Percentiles rank a stretch among this genome's conserved stretches.
phyloP scores from a whole-genome alignment of 2,329 filamentous ascomycete species.

The Xylaria multiplex region DNA sequence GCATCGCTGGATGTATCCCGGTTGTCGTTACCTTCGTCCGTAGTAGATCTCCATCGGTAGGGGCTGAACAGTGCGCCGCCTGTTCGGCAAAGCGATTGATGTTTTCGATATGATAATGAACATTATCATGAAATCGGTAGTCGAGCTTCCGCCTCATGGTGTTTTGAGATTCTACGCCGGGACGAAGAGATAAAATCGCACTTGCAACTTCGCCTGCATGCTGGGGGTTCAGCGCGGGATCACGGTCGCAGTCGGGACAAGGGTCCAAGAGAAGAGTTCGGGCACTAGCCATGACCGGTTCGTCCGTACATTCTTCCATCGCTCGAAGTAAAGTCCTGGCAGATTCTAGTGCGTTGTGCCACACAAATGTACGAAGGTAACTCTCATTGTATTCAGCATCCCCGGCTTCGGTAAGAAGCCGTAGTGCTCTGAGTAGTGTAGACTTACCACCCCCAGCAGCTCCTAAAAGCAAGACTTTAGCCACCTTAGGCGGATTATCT shows the following conservation, averaged over 20 bases:
- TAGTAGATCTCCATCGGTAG: slow-evolving; percentile 13
- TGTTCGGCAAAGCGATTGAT: slow-evolving; percentile 14
- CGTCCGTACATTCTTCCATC: background rate
- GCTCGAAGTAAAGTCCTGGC: slow-evolving; percentile 12
- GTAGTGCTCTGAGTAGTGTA: slow-evolving; percentile 18
- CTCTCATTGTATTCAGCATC: background rate
- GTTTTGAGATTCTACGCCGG: background rate
- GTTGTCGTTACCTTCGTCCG: slow-evolving; percentile 23
- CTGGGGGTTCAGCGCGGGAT: slow-evolving; percentile 12
- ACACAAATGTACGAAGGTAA: slow-evolving; percentile 5
- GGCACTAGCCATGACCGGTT: background rate
- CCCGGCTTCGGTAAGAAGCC: background rate
- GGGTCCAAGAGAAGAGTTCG: background rate
- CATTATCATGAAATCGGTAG: slow-evolving; percentile 23
- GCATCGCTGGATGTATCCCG: slow-evolving; percentile 9
- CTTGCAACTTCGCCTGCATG: slow-evolving; percentile 10
- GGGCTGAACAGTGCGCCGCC: background rate
- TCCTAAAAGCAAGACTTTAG: slow-evolving; percentile 29
- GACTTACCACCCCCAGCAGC: slow-evolving; percentile 26
- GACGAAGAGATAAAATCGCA: slow-evolving; percentile 3
- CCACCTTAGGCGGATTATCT: background rate
- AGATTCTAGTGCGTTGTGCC: slow-evolving; percentile 22
- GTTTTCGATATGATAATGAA: slow-evolving; percentile 17
- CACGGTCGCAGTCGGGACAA: background rate
- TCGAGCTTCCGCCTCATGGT: background rate